phyloP scores from a whole-genome alignment of 2,329 filamentous ascomycete genomes.

The Trichocomaceae sp. region DNA sequence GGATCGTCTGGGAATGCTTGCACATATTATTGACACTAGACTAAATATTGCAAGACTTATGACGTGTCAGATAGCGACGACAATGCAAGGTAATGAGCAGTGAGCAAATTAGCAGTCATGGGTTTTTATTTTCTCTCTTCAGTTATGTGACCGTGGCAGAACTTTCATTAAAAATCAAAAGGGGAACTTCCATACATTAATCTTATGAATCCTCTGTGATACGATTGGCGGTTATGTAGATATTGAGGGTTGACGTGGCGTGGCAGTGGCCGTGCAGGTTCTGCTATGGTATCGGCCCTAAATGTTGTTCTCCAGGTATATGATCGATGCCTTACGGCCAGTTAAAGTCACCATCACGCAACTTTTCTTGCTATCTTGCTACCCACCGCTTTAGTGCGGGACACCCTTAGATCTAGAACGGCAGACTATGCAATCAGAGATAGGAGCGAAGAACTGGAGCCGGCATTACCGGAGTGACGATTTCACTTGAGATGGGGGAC shows the following conservation, averaged over 20 bases:
- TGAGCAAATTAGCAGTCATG: not conserved
- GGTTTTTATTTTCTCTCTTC: not conserved
- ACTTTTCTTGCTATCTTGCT: not conserved
- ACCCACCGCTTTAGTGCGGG: not conserved
- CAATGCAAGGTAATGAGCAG: not conserved
- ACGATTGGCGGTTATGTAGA: not conserved
- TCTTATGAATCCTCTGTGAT: no score
- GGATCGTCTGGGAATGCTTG: not conserved
- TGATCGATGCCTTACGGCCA: not conserved
- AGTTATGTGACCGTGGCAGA: no score
- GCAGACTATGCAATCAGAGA: not conserved
- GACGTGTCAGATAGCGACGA: slow-evolving; percentile 1
- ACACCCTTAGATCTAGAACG: not conserved
- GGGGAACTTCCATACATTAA: no score
- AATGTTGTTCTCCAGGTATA: not conserved
- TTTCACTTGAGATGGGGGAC: not conserved
- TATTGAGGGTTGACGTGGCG: not conserved
- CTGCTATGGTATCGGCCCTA: not conserved
- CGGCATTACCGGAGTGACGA: not conserved
- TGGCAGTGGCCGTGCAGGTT: not conserved
- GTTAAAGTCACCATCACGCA: not conserved
- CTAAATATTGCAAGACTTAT: not conserved
- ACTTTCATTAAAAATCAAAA: no score
- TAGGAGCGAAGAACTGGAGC: not conserved
- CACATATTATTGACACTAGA: no score